A percentile compares a stretch with the other conserved stretches of the same genome.
Conservation (phyloP, 768 basidiomycete genomes). For the Russula brevipes region DNA sequence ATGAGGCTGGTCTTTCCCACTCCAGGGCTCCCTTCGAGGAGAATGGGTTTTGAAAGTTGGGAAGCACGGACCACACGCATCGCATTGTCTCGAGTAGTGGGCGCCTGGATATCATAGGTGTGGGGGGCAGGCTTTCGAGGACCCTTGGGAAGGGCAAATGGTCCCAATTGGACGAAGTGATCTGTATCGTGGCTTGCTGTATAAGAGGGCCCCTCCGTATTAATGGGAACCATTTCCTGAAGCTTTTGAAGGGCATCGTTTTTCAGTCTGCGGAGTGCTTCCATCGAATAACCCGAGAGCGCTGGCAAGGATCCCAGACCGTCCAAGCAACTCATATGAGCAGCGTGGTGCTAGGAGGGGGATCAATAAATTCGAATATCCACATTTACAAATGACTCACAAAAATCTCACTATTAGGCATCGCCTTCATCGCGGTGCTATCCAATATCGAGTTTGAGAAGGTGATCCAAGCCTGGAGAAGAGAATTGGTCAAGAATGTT, state of each 20-base stretch:
- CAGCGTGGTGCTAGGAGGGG: conserved; percentile 72
- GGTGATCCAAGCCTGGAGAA: conserved; percentile 77
- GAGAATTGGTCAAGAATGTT: background rate
- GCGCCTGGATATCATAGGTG: conserved; percentile 77
- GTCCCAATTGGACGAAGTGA: conserved; percentile 54
- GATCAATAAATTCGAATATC: conserved; percentile 15
- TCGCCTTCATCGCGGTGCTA: conserved; percentile 29
- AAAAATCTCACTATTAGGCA: conserved; percentile 54
- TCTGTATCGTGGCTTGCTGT: conserved; percentile 35
- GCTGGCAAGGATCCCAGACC: conserved; percentile 79
- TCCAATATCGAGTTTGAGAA: conserved; percentile 67
- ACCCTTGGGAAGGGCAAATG: conserved; percentile 68
- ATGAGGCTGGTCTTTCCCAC: conserved; percentile 97
- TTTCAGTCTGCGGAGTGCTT: conserved; percentile 57
- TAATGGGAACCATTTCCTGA: conserved; percentile 49
- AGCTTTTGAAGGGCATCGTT: conserved; percentile 52
- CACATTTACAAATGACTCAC: conserved; percentile 41
- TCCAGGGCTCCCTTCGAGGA: conserved; percentile 95
- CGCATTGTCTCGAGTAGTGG: conserved; percentile 84
- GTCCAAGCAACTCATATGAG: conserved; percentile 88
- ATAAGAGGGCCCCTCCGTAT: conserved; percentile 27
- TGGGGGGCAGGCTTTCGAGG: conserved; percentile 34
- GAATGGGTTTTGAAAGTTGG: conserved; percentile 84
- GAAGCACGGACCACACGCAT: conserved; percentile 85
- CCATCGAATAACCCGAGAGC: conserved; percentile 55